A percentile compares a stretch with the other conserved stretches of the same genome.
Conservation (phyloP, 192 early-diverging fungal species). For the Coemansia sp. region DNA sequence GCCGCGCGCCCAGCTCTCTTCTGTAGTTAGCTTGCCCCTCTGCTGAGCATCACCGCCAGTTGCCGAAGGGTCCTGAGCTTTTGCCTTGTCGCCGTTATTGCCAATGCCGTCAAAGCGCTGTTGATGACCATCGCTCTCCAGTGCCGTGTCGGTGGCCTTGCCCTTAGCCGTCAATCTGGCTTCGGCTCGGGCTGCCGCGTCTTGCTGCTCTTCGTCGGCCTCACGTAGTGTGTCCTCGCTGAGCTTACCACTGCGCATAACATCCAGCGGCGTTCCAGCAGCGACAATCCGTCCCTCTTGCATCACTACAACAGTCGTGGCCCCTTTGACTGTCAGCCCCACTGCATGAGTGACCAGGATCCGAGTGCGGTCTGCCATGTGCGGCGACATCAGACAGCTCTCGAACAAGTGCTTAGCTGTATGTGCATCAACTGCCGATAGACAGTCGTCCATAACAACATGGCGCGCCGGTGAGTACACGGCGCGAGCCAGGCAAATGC, state of each 20-base stretch:
- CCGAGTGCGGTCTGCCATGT: constrained; percentile 77
- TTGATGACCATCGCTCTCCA: constrained; percentile 9
- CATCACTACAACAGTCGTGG: constrained; percentile 69
- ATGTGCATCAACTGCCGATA: constrained; percentile 71
- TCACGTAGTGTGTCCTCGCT: constrained; percentile 72
- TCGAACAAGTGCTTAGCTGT: constrained; percentile 83
- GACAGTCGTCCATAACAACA: constrained; percentile 71
- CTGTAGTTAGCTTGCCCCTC: constrained; percentile 69
- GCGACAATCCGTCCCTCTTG: constrained; percentile 71
- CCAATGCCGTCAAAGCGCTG: constrained; percentile 31
- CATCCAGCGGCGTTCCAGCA: constrained; percentile 64
- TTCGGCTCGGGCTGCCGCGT: constrained; percentile 23
- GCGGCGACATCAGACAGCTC: constrained; percentile 84
- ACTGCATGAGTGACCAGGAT: constrained; percentile 85
- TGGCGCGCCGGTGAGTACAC: constrained; percentile 90
- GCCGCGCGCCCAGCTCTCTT: constrained; percentile 81
- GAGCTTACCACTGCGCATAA: constrained; percentile 66
- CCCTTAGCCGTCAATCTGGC: constrained; percentile 23
- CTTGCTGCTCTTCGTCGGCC: constrained; percentile 58
- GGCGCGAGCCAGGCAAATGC: constrained; percentile 62
- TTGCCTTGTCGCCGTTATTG: constrained; percentile 40
- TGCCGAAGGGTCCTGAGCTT: constrained; percentile 25
- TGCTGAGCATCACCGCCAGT: background rate
- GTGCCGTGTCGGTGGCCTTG: constrained; percentile 28
- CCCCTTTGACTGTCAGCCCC: constrained; percentile 68